Evolutionary conservation across 1,284 basidiomycete species (phyloP).

Genomic region (Rhodotorula sp.): DNA sequence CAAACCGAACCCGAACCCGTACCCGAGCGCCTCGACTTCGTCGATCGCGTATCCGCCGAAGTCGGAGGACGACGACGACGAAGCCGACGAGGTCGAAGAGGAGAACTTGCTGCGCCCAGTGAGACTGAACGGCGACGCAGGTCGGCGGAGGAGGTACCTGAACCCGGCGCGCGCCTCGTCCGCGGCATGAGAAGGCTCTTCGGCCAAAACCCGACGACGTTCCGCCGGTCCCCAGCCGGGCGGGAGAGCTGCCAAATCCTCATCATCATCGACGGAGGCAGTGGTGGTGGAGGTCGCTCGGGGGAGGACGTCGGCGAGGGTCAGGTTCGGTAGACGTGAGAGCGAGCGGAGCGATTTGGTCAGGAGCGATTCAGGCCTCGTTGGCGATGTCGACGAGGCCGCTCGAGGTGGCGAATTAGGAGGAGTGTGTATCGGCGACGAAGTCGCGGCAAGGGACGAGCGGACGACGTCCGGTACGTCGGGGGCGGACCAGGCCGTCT

Average conservation of each 20-base stretch:
- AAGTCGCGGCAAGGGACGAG: neutral
- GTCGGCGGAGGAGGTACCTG: constrained; percentile 1
- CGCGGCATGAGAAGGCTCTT: constrained; percentile 24
- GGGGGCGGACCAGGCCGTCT: neutral
- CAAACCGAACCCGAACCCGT: neutral
- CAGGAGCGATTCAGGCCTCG: constrained; percentile 15
- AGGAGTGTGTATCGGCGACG: neutral
- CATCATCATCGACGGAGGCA: neutral
- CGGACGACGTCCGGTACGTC: constrained; percentile 14
- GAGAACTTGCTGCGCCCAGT: neutral
- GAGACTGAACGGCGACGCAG: neutral
- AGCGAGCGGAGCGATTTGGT: constrained; percentile 36
- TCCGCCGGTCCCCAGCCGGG: constrained; percentile 29
- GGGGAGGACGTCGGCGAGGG: constrained; percentile 15
- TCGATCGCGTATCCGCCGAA: neutral
- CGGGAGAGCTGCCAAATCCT: constrained; percentile 18
- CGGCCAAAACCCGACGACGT: constrained; percentile 19
- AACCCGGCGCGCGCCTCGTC: constrained; percentile 24
- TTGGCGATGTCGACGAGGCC: neutral
- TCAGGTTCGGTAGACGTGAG: constrained; percentile 31
- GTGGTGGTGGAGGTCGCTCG: constrained; percentile 5
- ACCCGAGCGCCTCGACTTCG: constrained; percentile 14
- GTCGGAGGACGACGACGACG: neutral
- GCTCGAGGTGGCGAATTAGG: neutral
- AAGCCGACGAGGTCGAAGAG: neutral